These are phyloP conservation scores for Ogataea paraovalis DNA, from an alignment of 805 yeast genomes.

Conservation along the genomic window DNA sequence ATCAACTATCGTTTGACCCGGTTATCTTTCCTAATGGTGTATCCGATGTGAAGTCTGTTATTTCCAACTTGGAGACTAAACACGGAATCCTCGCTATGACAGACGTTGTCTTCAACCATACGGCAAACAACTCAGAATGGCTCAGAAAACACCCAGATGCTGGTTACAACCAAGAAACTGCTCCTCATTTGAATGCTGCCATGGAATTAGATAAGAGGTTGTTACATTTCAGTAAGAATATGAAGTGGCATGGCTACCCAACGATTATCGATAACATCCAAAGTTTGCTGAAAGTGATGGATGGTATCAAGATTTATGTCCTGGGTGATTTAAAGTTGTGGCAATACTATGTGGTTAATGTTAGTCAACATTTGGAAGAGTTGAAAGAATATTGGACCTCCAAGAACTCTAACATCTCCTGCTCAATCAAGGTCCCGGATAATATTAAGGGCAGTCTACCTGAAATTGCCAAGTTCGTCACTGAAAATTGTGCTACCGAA, in stretches of 20 bases:
- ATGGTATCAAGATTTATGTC: slow-evolving; percentile 66
- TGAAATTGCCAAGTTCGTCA: slow-evolving; percentile 44
- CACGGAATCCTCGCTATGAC: slow-evolving; percentile 73
- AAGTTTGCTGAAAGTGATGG: slow-evolving; percentile 61
- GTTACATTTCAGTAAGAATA: slow-evolving; percentile 55
- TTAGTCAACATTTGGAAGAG: slow-evolving; percentile 35
- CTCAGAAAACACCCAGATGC: slow-evolving; percentile 80
- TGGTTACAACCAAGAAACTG: slow-evolving; percentile 81
- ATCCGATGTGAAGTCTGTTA: slow-evolving; percentile 50
- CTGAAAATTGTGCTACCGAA: slow-evolving; percentile 37
- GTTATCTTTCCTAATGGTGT: slow-evolving; percentile 50
- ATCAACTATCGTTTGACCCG: slow-evolving; percentile 78
- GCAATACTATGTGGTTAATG: slow-evolving; percentile 82
- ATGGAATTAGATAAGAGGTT: slow-evolving; percentile 76
- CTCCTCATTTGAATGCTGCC: slow-evolving; percentile 85
- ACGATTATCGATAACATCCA: slow-evolving; percentile 43
- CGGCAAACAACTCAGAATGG: slow-evolving; percentile 90
- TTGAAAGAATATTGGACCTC: slow-evolving; percentile 37
- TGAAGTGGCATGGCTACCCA: slow-evolving; percentile 61
- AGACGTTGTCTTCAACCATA: slow-evolving; percentile 92
- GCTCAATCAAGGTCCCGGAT: slow-evolving; percentile 40
- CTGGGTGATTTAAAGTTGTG: slow-evolving; percentile 66
- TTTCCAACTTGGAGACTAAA: slow-evolving; percentile 45
- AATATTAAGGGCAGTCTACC: slow-evolving; percentile 43
- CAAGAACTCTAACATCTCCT: slow-evolving; percentile 3